These are phyloP conservation scores for Hypoxylon rickii DNA, from an alignment of 495 filamentous ascomycete genomes.

Conservation along the genomic window DNA sequence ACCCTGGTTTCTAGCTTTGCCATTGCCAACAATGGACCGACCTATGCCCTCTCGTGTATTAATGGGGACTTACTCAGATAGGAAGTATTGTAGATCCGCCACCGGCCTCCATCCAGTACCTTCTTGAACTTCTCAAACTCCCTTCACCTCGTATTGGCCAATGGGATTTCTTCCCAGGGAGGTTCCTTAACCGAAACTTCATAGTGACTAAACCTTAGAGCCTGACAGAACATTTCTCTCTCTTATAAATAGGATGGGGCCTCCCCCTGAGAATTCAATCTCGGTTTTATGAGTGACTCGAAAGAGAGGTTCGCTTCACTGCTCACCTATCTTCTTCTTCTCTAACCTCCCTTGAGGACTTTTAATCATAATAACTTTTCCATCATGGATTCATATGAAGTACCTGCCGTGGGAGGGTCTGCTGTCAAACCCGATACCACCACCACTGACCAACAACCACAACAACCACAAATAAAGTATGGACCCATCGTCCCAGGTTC, in stretches of 20 bases:
- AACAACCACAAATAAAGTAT: conserved; percentile 13
- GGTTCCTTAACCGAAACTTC: neutral
- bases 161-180: conserved; percentile 6
- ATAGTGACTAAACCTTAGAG: conserved; percentile 4
- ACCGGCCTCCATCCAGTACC: conserved; percentile 26
- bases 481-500: conserved; percentile 10
- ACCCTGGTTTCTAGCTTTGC: conserved; percentile 5
- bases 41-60: conserved; percentile 23
- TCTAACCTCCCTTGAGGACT: conserved; percentile 7
- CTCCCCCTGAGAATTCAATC: conserved; percentile 17
- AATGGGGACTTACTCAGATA: conserved; percentile 25
- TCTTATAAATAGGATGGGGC: conserved; percentile 30
- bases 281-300: neutral
- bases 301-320: conserved; percentile 6
- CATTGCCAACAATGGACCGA: conserved; percentile 1
- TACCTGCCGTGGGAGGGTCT: conserved; percentile 8
- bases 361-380: conserved; percentile 9
- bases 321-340: neutral
- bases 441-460: too few species aligned
- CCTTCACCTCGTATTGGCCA: conserved; percentile 7
- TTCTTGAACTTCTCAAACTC: conserved; percentile 22
- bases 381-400: conserved; percentile 22
- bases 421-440: neutral
- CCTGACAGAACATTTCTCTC: conserved; percentile 2
- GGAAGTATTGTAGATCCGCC: conserved; percentile 30